These are phyloP conservation scores for Mycena kentingensis DNA, from an alignment of 768 basidiomycete species.

Conservation along the genomic window DNA sequence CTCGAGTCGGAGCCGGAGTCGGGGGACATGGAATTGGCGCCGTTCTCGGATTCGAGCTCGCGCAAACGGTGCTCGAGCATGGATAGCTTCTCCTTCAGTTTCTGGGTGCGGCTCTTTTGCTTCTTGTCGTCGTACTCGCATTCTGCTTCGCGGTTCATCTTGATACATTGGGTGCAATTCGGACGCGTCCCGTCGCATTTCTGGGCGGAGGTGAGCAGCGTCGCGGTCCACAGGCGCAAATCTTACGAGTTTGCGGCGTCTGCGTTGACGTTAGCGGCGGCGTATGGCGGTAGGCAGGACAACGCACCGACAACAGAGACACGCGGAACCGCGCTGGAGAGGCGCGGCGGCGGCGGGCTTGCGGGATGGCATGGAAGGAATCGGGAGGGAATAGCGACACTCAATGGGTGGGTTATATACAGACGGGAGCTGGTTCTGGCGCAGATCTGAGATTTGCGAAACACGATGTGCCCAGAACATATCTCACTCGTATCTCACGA, in stretches of 20 bases:
- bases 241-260: constrained; percentile 42
- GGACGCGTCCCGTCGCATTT: constrained; percentile 65
- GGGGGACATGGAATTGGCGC: constrained; percentile 26
- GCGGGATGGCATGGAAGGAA: constrained; percentile 27
- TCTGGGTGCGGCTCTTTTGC: constrained; percentile 60
- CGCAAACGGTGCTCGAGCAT: constrained; percentile 54
- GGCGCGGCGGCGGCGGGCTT: constrained; percentile 31
- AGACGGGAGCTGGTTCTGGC: background rate
- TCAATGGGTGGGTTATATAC: constrained; percentile 7
- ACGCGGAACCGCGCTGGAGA: constrained; percentile 41
- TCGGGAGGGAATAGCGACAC: background rate
- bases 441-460: no score
- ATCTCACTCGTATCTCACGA: no score
- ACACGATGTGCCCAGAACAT: no score
- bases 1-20: constrained; percentile 26
- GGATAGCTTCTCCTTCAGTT: constrained; percentile 56
- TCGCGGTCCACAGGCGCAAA: background rate
- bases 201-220: constrained; percentile 32
- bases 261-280: constrained; percentile 5
- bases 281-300: background rate
- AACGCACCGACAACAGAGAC: constrained; percentile 37
- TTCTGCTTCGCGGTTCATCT: constrained; percentile 51
- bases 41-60: constrained; percentile 49
- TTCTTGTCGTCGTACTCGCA: constrained; percentile 64
- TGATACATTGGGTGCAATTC: constrained; percentile 55